phyloP scores from a whole-genome alignment of 768 basidiomycete species.

The Phlebiopsis flavidoalba region DNA sequence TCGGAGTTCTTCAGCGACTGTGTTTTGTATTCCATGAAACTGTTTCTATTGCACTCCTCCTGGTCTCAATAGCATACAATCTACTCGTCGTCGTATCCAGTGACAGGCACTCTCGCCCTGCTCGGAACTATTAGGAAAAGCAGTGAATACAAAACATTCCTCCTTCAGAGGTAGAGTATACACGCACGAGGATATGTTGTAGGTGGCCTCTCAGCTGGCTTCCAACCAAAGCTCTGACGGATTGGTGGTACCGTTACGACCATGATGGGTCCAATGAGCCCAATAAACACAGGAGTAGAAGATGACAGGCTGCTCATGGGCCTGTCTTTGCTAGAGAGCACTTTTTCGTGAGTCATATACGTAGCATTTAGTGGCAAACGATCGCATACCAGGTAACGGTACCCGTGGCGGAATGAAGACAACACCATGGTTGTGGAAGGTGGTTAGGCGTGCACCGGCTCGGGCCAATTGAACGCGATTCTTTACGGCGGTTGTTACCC shows the following conservation, averaged over 20 bases:
- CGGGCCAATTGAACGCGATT: background rate
- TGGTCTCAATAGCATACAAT: background rate
- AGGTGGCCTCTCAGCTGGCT: constrained; percentile 63
- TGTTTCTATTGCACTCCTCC: too few species aligned
- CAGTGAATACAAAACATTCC: background rate
- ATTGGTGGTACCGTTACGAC: constrained; percentile 75
- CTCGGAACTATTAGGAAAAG: constrained; percentile 50
- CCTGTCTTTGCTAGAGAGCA: constrained; percentile 68
- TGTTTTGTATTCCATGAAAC: too few species aligned
- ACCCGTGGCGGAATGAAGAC: constrained; percentile 45
- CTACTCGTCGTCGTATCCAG: constrained; percentile 69
- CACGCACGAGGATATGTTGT: constrained; percentile 74
- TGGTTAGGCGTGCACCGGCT: background rate
- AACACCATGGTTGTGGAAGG: constrained; percentile 35
- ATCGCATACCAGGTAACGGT: constrained; percentile 32
- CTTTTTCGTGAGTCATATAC: background rate
- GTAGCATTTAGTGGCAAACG: background rate
- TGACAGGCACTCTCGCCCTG: constrained; percentile 59
- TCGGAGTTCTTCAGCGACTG: too few species aligned
- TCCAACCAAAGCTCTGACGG: constrained; percentile 68
- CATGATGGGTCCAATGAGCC: constrained; percentile 69
- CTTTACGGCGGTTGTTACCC: background rate
- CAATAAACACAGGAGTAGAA: constrained; percentile 82
- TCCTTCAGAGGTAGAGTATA: background rate
- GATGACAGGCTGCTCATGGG: constrained; percentile 87